These are phyloP conservation scores for Solanum phureja DNA, from an alignment of 257 asterid species.

Conservation along the genomic window DNA sequence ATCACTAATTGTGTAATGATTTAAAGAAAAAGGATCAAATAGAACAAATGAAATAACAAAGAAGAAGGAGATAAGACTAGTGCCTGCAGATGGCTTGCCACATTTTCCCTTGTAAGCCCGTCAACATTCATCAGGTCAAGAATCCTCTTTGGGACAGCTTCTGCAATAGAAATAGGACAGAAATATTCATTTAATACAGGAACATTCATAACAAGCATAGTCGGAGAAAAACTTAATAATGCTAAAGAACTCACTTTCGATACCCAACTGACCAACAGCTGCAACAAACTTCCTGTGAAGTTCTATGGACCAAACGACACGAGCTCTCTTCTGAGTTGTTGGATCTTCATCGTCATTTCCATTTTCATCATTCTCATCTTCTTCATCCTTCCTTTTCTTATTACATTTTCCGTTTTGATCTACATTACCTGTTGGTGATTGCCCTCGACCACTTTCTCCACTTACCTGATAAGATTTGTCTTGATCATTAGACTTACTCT, in stretches of 20 bases:
- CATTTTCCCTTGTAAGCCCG: constrained; percentile 81
- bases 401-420: constrained; percentile 45
- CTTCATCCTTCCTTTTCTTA: constrained; percentile 84
- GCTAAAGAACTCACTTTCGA: constrained; percentile 49
- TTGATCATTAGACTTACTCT: constrained; percentile 18
- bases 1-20: background rate
- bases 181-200: background rate
- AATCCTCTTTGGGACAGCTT: constrained; percentile 86
- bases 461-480: constrained; percentile 20
- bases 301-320: constrained; percentile 90
- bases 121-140: constrained; percentile 85
- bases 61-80: constrained; percentile 6
- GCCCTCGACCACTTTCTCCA: constrained; percentile 39
- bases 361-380: constrained; percentile 46
- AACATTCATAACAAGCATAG: background rate
- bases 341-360: constrained; percentile 53
- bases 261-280: constrained; percentile 78
- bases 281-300: constrained; percentile 85
- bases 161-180: constrained; percentile 28
- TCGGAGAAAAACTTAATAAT: background rate
- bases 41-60: background rate
- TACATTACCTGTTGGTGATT: constrained; percentile 25
- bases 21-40: background rate
- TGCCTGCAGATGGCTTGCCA: constrained; percentile 97
- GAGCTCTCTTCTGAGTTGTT: constrained; percentile 60